Percentiles rank a stretch among this genome's conserved stretches.
phyloP scores from a whole-genome alignment of 2,329 filamentous ascomycete species.

The Xylaria sp. region DNA sequence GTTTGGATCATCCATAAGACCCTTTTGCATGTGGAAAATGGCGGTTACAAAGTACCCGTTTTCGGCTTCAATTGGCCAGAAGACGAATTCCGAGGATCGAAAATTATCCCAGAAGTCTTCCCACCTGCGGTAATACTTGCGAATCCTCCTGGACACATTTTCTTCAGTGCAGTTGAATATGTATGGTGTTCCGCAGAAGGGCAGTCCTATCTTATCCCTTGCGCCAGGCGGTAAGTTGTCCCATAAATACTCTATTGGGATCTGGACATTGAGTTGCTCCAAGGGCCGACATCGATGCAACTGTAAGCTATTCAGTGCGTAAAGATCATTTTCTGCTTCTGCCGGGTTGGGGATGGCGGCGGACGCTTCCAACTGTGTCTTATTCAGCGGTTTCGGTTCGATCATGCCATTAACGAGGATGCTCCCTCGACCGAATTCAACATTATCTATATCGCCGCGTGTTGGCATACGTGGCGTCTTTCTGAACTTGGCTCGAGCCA shows the following conservation, averaged over 20 bases:
- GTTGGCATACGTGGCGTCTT: neutral
- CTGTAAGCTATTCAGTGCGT: slow-evolving; percentile 34
- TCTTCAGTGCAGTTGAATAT: slow-evolving; percentile 18
- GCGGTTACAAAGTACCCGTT: slow-evolving; percentile 31
- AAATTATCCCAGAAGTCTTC: slow-evolving; percentile 21
- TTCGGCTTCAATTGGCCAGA: slow-evolving; percentile 34
- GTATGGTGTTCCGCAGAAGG: slow-evolving; percentile 9
- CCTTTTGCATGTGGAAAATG: slow-evolving; percentile 24
- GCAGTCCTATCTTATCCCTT: neutral
- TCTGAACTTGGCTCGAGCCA: slow-evolving; percentile 7
- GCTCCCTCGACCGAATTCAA: slow-evolving; percentile 21
- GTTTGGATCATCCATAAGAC: slow-evolving; percentile 12
- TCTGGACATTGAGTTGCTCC: slow-evolving; percentile 21
- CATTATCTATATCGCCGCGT: slow-evolving; percentile 7
- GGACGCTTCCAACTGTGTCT: neutral
- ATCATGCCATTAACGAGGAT: slow-evolving; percentile 36
- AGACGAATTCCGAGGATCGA: slow-evolving; percentile 22
- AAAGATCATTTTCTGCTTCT: slow-evolving; percentile 22
- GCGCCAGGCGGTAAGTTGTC: slow-evolving; percentile 17
- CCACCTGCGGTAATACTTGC: slow-evolving; percentile 1
- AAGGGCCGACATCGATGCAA: slow-evolving; percentile 12
- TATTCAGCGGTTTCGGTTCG: slow-evolving; percentile 9
- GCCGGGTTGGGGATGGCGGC: neutral
- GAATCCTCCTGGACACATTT: neutral
- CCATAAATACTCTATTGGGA: slow-evolving; percentile 11